phyloP scores from a whole-genome alignment of 2,329 filamentous ascomycete species.

The Colletotrichum agaves region DNA sequence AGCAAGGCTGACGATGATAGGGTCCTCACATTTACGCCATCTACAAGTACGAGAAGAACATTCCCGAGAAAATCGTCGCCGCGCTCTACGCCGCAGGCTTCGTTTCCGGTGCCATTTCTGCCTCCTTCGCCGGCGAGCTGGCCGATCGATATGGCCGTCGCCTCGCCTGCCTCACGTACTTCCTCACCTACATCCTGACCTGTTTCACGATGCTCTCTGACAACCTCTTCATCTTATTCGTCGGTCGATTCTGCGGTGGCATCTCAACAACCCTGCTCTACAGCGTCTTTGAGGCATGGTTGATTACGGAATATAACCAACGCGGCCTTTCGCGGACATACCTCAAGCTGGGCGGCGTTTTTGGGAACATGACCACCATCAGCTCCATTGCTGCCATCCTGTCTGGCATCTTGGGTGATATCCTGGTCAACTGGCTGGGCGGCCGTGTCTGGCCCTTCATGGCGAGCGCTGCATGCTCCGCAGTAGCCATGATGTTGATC shows the following conservation, averaged over 20 bases:
- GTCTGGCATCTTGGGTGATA: slow-evolving; percentile 63
- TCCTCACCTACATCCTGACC: slow-evolving; percentile 60
- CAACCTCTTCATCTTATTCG: slow-evolving; percentile 56
- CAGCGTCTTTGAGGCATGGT: slow-evolving; percentile 69
- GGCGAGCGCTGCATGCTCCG: slow-evolving; percentile 53
- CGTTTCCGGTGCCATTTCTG: slow-evolving; percentile 59
- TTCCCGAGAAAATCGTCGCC: slow-evolving; percentile 57
- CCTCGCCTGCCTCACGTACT: slow-evolving; percentile 63
- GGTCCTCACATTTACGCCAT: slow-evolving; percentile 63
- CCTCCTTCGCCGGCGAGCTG: slow-evolving; percentile 50
- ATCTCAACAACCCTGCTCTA: slow-evolving; percentile 67
- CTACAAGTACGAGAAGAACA: slow-evolving; percentile 61
- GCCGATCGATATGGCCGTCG: slow-evolving; percentile 60
- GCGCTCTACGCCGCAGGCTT: slow-evolving; percentile 59
- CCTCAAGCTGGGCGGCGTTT: slow-evolving; percentile 60
- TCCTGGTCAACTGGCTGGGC: slow-evolving; percentile 57
- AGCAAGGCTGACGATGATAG: slow-evolving; percentile 39
- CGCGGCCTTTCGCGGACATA: slow-evolving; percentile 54
- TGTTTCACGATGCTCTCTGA: slow-evolving; percentile 62
- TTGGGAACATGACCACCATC: slow-evolving; percentile 62
- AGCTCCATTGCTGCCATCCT: slow-evolving; percentile 67
- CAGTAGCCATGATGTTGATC: slow-evolving; percentile 57
- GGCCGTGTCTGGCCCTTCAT: slow-evolving; percentile 66
- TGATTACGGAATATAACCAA: slow-evolving; percentile 66
- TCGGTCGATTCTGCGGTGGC: slow-evolving; percentile 65